Evolutionary conservation across 768 basidiomycete species (phyloP).

Genomic region (Myochromella boudieri): DNA sequence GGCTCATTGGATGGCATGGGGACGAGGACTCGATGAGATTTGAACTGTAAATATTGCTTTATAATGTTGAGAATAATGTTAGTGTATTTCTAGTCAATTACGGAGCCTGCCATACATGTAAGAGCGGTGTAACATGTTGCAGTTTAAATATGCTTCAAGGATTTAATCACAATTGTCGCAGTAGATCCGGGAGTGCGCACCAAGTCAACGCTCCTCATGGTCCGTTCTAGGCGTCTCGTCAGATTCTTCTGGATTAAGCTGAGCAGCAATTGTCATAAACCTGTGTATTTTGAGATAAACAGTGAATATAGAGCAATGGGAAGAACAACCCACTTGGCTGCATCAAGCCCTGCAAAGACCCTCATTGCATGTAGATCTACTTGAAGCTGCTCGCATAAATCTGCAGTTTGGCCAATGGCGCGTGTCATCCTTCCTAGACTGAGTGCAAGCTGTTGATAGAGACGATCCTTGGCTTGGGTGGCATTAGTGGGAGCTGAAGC

Average conservation of each 20-base stretch:
- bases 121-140: too few relatives aligned
- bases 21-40: slow-evolving; percentile 7
- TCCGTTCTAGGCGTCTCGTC: slow-evolving; percentile 11
- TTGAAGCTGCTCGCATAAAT: slow-evolving; percentile 74
- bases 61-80: background rate
- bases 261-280: slow-evolving; percentile 43
- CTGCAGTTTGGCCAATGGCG: slow-evolving; percentile 70
- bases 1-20: slow-evolving; percentile 31
- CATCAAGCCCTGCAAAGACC: slow-evolving; percentile 75
- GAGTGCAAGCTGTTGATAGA: slow-evolving; percentile 75
- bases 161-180: background rate
- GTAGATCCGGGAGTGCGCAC: background rate
- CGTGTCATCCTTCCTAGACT: slow-evolving; percentile 67
- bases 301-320: background rate
- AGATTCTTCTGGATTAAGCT: slow-evolving; percentile 33
- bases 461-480: slow-evolving; percentile 76
- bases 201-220: background rate
- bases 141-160: too few relatives aligned
- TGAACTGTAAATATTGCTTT: background rate
- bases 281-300: slow-evolving; percentile 20
- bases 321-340: slow-evolving; percentile 64
- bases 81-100: slow-evolving; percentile 1
- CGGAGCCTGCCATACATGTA: too few relatives aligned
- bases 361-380: slow-evolving; percentile 78
- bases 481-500: slow-evolving; percentile 51